Evolutionary conservation across 139 green algal genomes (phyloP), one percentile per base, ranked within the genome.

Genomic region (Pseudopediastrum boryanum): DNA sequence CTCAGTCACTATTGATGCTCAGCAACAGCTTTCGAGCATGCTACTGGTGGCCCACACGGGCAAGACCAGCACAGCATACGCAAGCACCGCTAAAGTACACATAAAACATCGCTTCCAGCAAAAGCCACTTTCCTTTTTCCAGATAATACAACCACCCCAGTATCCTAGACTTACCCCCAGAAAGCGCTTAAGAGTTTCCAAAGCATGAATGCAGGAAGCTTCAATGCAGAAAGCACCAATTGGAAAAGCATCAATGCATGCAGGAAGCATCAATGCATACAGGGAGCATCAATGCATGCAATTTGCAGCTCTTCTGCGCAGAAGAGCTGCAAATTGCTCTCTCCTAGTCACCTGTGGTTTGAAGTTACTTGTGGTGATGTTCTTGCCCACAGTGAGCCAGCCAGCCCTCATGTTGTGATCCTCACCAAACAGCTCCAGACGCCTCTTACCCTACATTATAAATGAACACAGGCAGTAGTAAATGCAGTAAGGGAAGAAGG

Each of bases 391-490:
- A 0, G 93, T 97, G 1, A 97, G 83, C 93, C 93, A 97, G 44
- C 93, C 93, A 9, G 84, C 58, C 2, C 93, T 89, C 64, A 97
- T 92, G 82, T 97, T 97, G 82, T 93, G 90, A 71, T 97, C 93
- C 79, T 93, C 90, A 6, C 93, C 93, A 87, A 97, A 97, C 71
- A 97, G 85, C 88, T 97, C 93, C 64, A 97, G 71, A 7, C 93
- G 82, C 46, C 92, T 62, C 74, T 63, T 87, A 76, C 39, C n/a
- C n/a, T n/a, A n/a, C n/a, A n/a, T n/a, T n/a, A n/a, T n/a, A n/a
- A n/a, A n/a, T n/a, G n/a, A n/a, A n/a, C n/a, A n/a, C n/a, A n/a
- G n/a, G n/a, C n/a, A n/a, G n/a, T n/a, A n/a, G n/a, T n/a, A n/a
- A n/a, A n/a, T n/a, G n/a, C n/a, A n/a, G n/a, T n/a, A n/a, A n/a